Percentiles rank a stretch among this genome's conserved stretches.
phyloP scores from a whole-genome alignment of 2,329 filamentous ascomycete species.

The Fusarium papillatum region DNA sequence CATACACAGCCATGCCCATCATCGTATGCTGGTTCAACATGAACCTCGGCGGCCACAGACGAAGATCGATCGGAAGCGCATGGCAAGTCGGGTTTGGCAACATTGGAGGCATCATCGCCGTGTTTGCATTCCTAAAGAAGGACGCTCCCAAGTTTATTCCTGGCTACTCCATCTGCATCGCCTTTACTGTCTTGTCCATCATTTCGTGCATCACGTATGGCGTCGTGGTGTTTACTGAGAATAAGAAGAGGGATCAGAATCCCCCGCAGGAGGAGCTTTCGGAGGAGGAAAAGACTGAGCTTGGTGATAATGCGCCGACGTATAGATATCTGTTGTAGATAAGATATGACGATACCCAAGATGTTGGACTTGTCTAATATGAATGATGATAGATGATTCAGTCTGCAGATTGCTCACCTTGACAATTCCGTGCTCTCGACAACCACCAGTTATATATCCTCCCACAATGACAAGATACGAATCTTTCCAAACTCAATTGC shows the following conservation, averaged over 20 bases:
- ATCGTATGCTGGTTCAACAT: slow-evolving; percentile 88
- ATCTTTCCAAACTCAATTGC: background rate
- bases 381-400: slow-evolving; percentile 21
- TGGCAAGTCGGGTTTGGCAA: slow-evolving; percentile 88
- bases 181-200: slow-evolving; percentile 78
- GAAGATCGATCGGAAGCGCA: slow-evolving; percentile 77
- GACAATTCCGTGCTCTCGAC: background rate
- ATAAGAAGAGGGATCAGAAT: slow-evolving; percentile 68
- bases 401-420: background rate
- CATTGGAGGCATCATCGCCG: slow-evolving; percentile 83
- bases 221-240: slow-evolving; percentile 69
- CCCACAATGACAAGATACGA: background rate
- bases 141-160: slow-evolving; percentile 79
- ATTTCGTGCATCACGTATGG: slow-evolving; percentile 73
- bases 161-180: slow-evolving; percentile 84
- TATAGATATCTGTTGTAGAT: slow-evolving; percentile 70
- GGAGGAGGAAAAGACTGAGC: slow-evolving; percentile 71
- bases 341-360: slow-evolving; percentile 2
- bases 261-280: slow-evolving; percentile 61
- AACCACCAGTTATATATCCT: background rate
- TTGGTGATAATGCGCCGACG: slow-evolving; percentile 71
- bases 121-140: slow-evolving; percentile 74
- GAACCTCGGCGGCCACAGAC: slow-evolving; percentile 81
- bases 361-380: slow-evolving; percentile 10
- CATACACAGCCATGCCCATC: slow-evolving; percentile 91